Evolutionary conservation across 169 alveolate genomes (phyloP).

Genomic region (Theileria annulata): DNA sequence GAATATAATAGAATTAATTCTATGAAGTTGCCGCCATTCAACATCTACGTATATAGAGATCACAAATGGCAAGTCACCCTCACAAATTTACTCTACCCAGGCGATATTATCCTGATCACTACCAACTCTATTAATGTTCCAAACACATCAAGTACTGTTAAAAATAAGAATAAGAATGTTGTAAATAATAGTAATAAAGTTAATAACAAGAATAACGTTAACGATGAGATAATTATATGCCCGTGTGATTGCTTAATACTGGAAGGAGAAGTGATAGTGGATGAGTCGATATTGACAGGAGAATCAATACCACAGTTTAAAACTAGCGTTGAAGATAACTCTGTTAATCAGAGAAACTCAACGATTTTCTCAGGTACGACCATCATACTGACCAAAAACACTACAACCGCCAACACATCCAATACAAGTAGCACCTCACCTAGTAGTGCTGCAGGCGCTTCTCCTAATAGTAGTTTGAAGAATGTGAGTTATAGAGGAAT

Average conservation of each 20-base stretch:
- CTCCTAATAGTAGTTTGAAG: neutral
- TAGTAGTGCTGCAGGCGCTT: conserved; percentile 17
- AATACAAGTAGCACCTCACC: neutral
- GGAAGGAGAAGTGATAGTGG: conserved; percentile 74
- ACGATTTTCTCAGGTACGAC: conserved; percentile 93
- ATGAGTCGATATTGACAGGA: conserved; percentile 86
- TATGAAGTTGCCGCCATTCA: conserved; percentile 89
- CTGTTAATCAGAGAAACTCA: conserved; percentile 76
- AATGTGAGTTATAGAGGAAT: conserved; percentile 6
- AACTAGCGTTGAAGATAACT: conserved; percentile 41
- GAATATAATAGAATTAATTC: conserved; percentile 77
- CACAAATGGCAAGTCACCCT: conserved; percentile 85
- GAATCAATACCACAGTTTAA: conserved; percentile 83
- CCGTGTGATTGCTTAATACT: conserved; percentile 53
- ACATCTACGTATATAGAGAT: conserved; percentile 84
- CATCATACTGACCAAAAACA: conserved; percentile 77
- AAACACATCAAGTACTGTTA: conserved; percentile 36
- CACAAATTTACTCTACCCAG: conserved; percentile 90
- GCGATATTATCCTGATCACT: conserved; percentile 84
- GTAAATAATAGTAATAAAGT: neutral
- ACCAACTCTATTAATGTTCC: conserved; percentile 31
- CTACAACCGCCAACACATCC: conserved; percentile 58
- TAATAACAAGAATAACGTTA: neutral
- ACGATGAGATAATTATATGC: neutral
- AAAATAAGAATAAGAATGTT: neutral